Evolutionary conservation across 2,329 filamentous ascomycete species (phyloP).

Genomic region (Cadophora sp.): DNA sequence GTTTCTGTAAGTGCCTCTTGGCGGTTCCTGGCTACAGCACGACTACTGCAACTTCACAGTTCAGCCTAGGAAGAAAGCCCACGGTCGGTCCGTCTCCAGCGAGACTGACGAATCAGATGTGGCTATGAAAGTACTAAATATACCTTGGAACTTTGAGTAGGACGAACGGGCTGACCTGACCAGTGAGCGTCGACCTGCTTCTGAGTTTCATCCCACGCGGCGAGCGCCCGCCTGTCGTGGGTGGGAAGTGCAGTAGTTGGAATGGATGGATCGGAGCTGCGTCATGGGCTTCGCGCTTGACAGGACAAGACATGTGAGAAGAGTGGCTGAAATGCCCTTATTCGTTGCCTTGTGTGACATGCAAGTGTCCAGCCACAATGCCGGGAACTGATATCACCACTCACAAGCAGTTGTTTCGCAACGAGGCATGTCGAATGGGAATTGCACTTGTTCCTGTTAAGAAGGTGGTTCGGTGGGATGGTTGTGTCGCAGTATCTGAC

Average conservation of each 20-base stretch:
- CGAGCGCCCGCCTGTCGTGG: conserved; percentile 2
- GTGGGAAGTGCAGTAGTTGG: conserved; percentile 2
- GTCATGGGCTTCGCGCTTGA: not conserved
- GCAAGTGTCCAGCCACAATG: not conserved
- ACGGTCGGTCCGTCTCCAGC: not conserved
- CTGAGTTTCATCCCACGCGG: conserved; percentile 13
- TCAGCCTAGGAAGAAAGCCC: conserved; percentile 2
- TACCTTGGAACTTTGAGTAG: not conserved
- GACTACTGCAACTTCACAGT: not conserved
- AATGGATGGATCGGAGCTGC: not conserved
- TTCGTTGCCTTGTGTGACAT: conserved; percentile 1
- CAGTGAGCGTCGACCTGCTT: not conserved
- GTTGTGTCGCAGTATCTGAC: not conserved
- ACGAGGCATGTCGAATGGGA: not conserved
- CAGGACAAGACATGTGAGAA: conserved; percentile 2
- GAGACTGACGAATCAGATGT: not conserved
- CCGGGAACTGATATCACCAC: not conserved
- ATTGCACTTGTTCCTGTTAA: conserved; percentile 9
- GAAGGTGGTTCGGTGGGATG: not conserved
- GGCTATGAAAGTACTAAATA: not conserved
- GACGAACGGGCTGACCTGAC: not conserved
- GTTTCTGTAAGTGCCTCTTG: not conserved
- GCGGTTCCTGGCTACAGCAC: conserved; percentile 8
- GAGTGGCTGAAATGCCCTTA: conserved; percentile 15
- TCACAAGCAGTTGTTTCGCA: conserved; percentile 1